These are phyloP conservation scores for Geotrichum histeridarum DNA, from an alignment of 1,139 yeast genomes.

Conservation along the genomic window DNA sequence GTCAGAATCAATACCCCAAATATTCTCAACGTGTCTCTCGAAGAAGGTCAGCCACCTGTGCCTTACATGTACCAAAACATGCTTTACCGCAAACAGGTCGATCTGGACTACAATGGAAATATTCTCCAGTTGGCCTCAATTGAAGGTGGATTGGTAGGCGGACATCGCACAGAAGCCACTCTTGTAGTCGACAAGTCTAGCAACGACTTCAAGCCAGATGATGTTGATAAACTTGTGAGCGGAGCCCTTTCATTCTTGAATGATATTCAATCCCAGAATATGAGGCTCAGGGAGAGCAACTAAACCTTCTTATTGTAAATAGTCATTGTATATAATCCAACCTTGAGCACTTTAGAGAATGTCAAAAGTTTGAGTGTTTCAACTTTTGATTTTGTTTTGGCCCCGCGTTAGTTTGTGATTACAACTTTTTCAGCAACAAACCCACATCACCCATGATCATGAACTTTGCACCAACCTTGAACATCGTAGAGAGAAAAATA, in stretches of 20 bases:
- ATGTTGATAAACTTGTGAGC: conserved; percentile 11
- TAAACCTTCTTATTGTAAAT: background rate
- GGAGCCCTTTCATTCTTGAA: conserved; percentile 12
- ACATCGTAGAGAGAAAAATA: no score
- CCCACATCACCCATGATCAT: no score
- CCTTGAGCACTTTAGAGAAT: background rate
- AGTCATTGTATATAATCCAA: background rate
- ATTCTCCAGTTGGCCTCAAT: conserved; percentile 46
- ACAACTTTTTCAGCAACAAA: no score
- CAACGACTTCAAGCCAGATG: conserved; percentile 4
- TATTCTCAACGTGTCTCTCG: conserved; percentile 36
- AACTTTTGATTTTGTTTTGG: no score
- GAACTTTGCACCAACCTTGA: no score
- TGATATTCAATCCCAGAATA: conserved; percentile 12
- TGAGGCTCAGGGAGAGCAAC: background rate
- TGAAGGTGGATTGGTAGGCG: conserved; percentile 57
- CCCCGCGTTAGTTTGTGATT: no score
- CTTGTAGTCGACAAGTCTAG: conserved; percentile 39
- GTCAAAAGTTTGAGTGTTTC: background rate
- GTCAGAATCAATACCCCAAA: conserved; percentile 40
- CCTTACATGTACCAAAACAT: conserved; percentile 45
- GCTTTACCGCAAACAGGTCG: conserved; percentile 45
- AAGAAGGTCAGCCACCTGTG: conserved; percentile 25
- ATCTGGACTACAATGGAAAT: conserved; percentile 38
- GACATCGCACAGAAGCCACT: conserved; percentile 47